phyloP scores from a whole-genome alignment of 208 protist species.

The Trypanosoma platydactyli region DNA sequence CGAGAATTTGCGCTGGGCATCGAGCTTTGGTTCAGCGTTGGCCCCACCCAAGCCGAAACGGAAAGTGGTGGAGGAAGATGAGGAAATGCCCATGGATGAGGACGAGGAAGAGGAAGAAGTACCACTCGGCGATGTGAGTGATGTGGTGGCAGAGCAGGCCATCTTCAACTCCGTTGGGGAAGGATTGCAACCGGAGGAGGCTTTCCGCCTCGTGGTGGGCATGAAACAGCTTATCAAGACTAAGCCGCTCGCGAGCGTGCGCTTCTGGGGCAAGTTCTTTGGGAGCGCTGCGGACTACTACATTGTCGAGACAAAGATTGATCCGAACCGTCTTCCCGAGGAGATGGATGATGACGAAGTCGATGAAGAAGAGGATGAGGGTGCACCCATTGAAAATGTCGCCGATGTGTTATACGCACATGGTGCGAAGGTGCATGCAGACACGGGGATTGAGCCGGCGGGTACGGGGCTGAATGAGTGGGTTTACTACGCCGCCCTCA shows the following conservation, averaged over 20 bases:
- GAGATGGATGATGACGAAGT: constrained; percentile 50
- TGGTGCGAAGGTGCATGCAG: constrained; percentile 33
- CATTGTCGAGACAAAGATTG: constrained; percentile 85
- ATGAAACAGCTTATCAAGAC: constrained; percentile 83
- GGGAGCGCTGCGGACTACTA: constrained; percentile 85
- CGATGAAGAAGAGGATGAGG: constrained; percentile 60
- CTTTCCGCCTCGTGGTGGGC: constrained; percentile 82
- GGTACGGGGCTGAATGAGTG: constrained; percentile 87
- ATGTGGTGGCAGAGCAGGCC: constrained; percentile 83
- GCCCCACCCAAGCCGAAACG: constrained; percentile 69
- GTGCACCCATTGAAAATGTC: constrained; percentile 59
- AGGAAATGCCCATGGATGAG: constrained; percentile 56
- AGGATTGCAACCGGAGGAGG: constrained; percentile 75
- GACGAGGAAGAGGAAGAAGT: constrained; percentile 51
- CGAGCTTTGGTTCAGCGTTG: constrained; percentile 66
- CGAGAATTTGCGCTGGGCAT: constrained; percentile 69
- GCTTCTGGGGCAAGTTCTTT: constrained; percentile 90
- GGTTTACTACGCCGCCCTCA: constrained; percentile 88
- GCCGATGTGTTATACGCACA: constrained; percentile 66
- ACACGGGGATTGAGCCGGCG: constrained; percentile 50
- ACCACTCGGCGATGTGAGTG: constrained; percentile 64
- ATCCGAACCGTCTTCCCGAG: constrained; percentile 69
- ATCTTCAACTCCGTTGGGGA: constrained; percentile 83
- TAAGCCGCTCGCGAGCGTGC: constrained; percentile 79
- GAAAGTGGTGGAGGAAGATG: constrained; percentile 58